Base-by-base conservation (phyloP, 2,329 filamentous ascomycete genomes). In the Aspergillus clavatus region DNA sequence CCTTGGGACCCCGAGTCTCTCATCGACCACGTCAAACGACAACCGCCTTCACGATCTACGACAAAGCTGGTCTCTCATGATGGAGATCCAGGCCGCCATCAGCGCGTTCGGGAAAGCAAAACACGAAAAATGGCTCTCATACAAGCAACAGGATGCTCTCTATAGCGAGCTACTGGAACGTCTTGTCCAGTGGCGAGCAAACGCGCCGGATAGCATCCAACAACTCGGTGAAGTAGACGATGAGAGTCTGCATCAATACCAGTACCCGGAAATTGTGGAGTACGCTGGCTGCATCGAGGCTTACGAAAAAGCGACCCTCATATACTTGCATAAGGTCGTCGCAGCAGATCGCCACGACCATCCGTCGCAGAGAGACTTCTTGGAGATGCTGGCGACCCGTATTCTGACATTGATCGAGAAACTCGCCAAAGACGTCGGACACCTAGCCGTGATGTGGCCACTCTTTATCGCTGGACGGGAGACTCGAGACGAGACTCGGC, bases 271-370 rank as follows among this genome's bases (percentile, higher is more conserved):
- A n/a, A 48, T 66, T 7, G 37, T 67, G 1, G 64, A 67, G 36
- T 65, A 66, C 45, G 60, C 56, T 4, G 64, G 62, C 12, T 67
- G 64, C 40, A 59, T 67, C 31, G 63, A 67, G 42, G 61, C 64
- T 1, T 66, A 67, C 41, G 64, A 67, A 33, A 66, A 67, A 41
- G 65, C 65, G 6, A 67, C 64, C 2, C 59, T 62, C 18, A 53
- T 67, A 2, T 64, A 60, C 43, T 50, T 67, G 5, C 59, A 67
- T 40, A 60, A 65, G 46, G 51, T 67, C 7, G 56, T 51, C n/a
- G 60, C 54, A 5, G 62, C 59, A 11, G 60, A 54, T 6, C 61
- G 63, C 35, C 57, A 57, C 2, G 55, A 56, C 18, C 54, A 55
- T 45, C 58, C 59, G 12, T 46, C 57, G 1, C 55, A 63, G 38